Percentiles rank a stretch among this genome's conserved stretches.
Evolutionary conservation across 1,284 basidiomycete genomes (phyloP).

Genomic region (Trametes versicolor): DNA sequence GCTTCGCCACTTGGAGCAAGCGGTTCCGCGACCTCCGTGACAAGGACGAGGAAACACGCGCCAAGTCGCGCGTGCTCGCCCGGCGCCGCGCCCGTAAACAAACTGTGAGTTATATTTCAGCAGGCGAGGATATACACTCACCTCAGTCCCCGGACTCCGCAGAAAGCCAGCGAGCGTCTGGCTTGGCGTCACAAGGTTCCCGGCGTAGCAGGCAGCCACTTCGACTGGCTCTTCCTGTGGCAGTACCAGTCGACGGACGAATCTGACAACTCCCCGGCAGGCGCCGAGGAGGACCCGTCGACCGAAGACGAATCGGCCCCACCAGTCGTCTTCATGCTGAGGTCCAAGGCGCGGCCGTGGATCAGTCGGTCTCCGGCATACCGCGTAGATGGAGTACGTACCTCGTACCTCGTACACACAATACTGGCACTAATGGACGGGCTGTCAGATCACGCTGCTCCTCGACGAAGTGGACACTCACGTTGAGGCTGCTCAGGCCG

Average conservation of each 20-base stretch:
- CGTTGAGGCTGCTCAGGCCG: no score
- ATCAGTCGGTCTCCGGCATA: no score
- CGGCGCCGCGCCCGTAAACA: not conserved
- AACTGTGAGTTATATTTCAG: not conserved
- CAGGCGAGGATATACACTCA: not conserved
- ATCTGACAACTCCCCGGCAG: not conserved
- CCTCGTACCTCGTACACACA: no score
- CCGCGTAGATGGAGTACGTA: no score
- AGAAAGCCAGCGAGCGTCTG: not conserved
- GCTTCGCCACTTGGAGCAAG: not conserved
- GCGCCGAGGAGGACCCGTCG: not conserved
- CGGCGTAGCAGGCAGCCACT: not conserved
- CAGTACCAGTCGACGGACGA: not conserved
- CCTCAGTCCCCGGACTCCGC: not conserved
- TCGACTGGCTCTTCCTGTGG: not conserved
- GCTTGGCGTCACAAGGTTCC: not conserved
- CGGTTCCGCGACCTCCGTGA: not conserved
- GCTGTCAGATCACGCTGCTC: no score
- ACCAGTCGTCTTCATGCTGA: no score
- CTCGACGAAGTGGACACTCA: no score
- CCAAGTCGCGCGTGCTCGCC: not conserved
- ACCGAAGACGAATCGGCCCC: not conserved
- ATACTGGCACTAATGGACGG: no score
- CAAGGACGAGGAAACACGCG: not conserved
- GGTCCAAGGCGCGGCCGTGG: no score